Base-by-base conservation (phyloP, 805 yeast species). In the Tetrapisispora arboricola region DNA sequence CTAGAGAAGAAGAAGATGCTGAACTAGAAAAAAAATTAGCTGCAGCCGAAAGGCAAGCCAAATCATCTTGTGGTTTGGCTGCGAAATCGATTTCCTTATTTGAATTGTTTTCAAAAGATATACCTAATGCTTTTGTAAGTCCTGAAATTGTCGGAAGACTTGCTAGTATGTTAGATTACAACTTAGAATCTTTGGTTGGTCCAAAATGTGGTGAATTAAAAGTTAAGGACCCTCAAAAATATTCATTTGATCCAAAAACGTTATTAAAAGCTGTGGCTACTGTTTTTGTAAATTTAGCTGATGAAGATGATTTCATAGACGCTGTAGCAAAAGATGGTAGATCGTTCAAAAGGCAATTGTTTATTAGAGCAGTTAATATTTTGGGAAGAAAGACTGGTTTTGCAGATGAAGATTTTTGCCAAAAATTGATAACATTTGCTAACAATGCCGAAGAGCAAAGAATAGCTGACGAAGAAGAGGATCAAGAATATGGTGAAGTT, bases 91-190 rank as follows among this genome's bases (percentile, higher is more conserved):
- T 88, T 63, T 73, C 72, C 32, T 66, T 92, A 47, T 81, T 92
- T 54, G 79, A 76, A 48, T 64, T 87, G 36, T 92, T 88, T 57
- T 86, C 97, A 0, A 70, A 75, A 44, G 90, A 90, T 47, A 84
- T 85, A 9, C 96, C 97, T 8, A 70, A 67, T 39, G 90, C 95
- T 0, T 92, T 92, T 63, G 76, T 78, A 4, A 81, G 85, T 32
- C 77, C 84, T 2, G 98, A 92, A 62, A 79, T 92, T 53, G 95
- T 90, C 32, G 95, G 87, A 53, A 73, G 98, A 61, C 68, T 92
- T 47, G 95, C 98, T 0, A 87, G 95, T 35, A 92, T 92, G 99
- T 68, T 92, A 58, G 83, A 92, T 64, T 90, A 88, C 63, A 92
- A 92, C 58, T 67, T 92, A 46, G 83, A 78, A 38, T 86, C 90